These are phyloP conservation scores for Fusarium pilosicola DNA, from an alignment of 2,329 filamentous ascomycete species.

Conservation along the genomic window DNA sequence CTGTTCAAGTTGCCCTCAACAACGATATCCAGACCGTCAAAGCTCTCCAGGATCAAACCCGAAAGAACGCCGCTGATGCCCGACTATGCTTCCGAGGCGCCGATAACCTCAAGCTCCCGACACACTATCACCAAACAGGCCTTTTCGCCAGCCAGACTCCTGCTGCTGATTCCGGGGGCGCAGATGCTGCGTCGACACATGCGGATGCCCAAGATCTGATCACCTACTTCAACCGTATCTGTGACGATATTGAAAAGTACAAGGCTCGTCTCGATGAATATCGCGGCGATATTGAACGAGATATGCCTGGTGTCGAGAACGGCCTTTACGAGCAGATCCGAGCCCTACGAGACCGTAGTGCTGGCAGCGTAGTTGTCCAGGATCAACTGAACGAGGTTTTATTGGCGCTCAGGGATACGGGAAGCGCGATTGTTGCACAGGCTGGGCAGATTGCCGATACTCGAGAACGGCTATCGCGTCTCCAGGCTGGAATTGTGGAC, in stretches of 20 bases:
- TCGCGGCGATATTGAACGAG: slow-evolving; percentile 57
- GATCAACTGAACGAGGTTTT: slow-evolving; percentile 54
- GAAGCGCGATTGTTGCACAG: slow-evolving; percentile 53
- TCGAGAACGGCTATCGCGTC: slow-evolving; percentile 53
- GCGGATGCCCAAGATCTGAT: slow-evolving; percentile 56
- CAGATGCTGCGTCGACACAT: slow-evolving; percentile 50
- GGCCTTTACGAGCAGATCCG: slow-evolving; percentile 57
- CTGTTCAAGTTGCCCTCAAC: slow-evolving; percentile 57
- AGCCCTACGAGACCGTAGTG: slow-evolving; percentile 49
- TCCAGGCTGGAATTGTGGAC: slow-evolving; percentile 55
- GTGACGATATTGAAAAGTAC: slow-evolving; percentile 56
- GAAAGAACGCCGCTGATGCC: slow-evolving; percentile 75
- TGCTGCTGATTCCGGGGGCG: slow-evolving; percentile 42
- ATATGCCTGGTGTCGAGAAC: slow-evolving; percentile 60
- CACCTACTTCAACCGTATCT: slow-evolving; percentile 57
- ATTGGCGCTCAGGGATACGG: slow-evolving; percentile 52
- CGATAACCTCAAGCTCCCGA: slow-evolving; percentile 77
- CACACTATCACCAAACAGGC: slow-evolving; percentile 61
- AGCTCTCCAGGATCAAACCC: slow-evolving; percentile 66
- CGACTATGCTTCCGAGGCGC: slow-evolving; percentile 77
- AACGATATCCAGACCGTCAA: slow-evolving; percentile 71
- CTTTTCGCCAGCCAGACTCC: slow-evolving; percentile 53
- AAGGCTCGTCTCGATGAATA: slow-evolving; percentile 57
- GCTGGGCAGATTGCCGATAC: slow-evolving; percentile 57
- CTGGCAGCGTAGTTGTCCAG: slow-evolving; percentile 46